A percentile compares a stretch with the other conserved stretches of the same genome.
phyloP scores from a whole-genome alignment of 2,329 filamentous ascomycete genomes.

The Ophidiomyces ophidiicola region DNA sequence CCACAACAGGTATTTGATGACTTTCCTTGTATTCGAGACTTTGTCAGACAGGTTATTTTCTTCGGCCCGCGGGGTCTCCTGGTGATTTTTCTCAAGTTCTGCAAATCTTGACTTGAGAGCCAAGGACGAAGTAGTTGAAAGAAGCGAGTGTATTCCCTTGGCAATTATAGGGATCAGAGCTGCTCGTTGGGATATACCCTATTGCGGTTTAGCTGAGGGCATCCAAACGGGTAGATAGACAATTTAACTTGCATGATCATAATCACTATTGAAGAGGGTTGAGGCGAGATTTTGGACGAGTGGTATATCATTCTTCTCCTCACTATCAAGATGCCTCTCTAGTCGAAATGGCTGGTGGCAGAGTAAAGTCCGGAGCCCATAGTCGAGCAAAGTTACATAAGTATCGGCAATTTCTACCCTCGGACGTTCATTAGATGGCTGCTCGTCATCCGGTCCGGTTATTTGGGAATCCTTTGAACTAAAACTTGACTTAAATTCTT shows the following conservation, averaged over 20 bases:
- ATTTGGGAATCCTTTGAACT: not conserved
- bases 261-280: conserved; percentile 22
- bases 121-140: conserved; percentile 19
- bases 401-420: not conserved
- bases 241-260: conserved; percentile 21
- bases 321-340: conserved; percentile 2
- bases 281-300: conserved; percentile 22
- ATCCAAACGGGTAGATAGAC: conserved; percentile 1
- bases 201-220: too few relatives aligned
- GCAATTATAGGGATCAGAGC: conserved; percentile 26
- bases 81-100: conserved; percentile 6
- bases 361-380: conserved; percentile 19
- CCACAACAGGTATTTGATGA: conserved; percentile 26
- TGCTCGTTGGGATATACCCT: conserved; percentile 29
- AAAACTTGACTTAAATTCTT: conserved; percentile 7
- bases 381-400: conserved; percentile 19
- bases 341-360: not conserved
- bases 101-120: conserved; percentile 14
- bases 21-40: conserved; percentile 13
- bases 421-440: not conserved
- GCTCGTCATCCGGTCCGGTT: conserved; percentile 6
- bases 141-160: conserved; percentile 25
- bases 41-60: not conserved
- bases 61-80: not conserved
- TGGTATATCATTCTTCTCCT: conserved; percentile 9